Percentiles rank a stretch among this genome's conserved stretches.
Conservation (phyloP, 1,284 basidiomycete species). For the Apiotrichum mycotoxinovorans region DNA sequence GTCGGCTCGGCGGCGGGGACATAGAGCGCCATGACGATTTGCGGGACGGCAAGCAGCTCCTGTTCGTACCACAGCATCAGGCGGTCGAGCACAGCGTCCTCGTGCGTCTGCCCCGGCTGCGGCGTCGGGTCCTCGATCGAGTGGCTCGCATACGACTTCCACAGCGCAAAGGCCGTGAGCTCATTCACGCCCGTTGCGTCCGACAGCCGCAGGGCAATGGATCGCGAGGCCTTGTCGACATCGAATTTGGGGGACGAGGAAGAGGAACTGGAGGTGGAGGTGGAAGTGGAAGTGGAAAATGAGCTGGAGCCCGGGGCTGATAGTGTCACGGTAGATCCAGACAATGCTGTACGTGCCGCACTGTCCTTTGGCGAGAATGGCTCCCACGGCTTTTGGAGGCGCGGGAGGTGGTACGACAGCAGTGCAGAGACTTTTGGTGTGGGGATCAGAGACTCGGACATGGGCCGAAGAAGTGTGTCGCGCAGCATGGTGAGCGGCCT, state of each 20-base stretch:
- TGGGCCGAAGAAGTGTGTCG: slow-evolving; percentile 34
- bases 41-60: slow-evolving; percentile 33
- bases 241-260: slow-evolving; percentile 18
- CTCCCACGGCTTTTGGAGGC: slow-evolving; percentile 31
- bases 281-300: slow-evolving; percentile 16
- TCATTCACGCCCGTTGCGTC: slow-evolving; percentile 27
- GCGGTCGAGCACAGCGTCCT: slow-evolving; percentile 30
- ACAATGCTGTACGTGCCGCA: slow-evolving; percentile 14
- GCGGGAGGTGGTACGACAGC: slow-evolving; percentile 27
- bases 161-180: slow-evolving; percentile 26
- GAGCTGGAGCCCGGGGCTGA: too few species aligned
- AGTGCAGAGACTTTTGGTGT: slow-evolving; percentile 27
- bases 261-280: slow-evolving; percentile 19
- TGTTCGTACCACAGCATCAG: slow-evolving; percentile 36
- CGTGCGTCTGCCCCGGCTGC: slow-evolving; percentile 14
- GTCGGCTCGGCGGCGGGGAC: slow-evolving; percentile 3
- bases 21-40: slow-evolving; percentile 31
- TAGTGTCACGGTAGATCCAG: too few species aligned
- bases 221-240: slow-evolving; percentile 23
- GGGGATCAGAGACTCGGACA: slow-evolving; percentile 18
- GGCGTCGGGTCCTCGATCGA: slow-evolving; percentile 26
- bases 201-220: slow-evolving; percentile 25
- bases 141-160: slow-evolving; percentile 33
- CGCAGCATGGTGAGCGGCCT: slow-evolving; percentile 41
- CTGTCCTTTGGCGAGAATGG: slow-evolving; percentile 24